Percentiles rank a stretch among this genome's conserved stretches.
These are phyloP conservation scores for Arbutus unedo DNA, from an alignment of 148 eudicot species.

Conservation along the genomic window DNA sequence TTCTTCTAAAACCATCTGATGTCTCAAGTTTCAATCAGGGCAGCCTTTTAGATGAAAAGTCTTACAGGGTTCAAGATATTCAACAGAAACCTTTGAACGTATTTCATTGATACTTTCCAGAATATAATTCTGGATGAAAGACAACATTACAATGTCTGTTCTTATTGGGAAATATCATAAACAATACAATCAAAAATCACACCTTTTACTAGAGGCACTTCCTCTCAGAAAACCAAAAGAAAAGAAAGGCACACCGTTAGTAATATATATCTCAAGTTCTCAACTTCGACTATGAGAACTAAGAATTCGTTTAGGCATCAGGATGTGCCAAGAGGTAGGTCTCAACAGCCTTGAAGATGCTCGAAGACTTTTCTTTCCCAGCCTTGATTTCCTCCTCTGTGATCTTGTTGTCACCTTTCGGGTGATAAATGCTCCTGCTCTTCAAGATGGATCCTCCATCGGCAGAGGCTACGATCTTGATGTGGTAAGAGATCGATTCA, in stretches of 20 bases:
- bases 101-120: no score
- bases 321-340: not conserved
- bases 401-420: not conserved
- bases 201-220: no score
- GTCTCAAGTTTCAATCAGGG: not conserved
- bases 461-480: no score
- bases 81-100: not conserved
- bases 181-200: no score
- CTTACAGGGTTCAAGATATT: no score
- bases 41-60: not conserved
- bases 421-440: no score
- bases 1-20: no score
- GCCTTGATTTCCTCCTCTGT: not conserved
- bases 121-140: no score
- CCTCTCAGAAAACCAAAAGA: not conserved
- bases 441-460: no score
- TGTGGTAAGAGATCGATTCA: no score
- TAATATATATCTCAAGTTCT: not conserved
- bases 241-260: not conserved
- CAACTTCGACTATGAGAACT: not conserved
- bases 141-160: no score
- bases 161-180: no score
- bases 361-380: not conserved
- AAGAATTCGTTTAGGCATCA: not conserved
- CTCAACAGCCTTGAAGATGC: constrained; percentile 4